Evolutionary conservation across 352 stramenopile genomes (phyloP).

Genomic region (Globisporangium alternatum): DNA sequence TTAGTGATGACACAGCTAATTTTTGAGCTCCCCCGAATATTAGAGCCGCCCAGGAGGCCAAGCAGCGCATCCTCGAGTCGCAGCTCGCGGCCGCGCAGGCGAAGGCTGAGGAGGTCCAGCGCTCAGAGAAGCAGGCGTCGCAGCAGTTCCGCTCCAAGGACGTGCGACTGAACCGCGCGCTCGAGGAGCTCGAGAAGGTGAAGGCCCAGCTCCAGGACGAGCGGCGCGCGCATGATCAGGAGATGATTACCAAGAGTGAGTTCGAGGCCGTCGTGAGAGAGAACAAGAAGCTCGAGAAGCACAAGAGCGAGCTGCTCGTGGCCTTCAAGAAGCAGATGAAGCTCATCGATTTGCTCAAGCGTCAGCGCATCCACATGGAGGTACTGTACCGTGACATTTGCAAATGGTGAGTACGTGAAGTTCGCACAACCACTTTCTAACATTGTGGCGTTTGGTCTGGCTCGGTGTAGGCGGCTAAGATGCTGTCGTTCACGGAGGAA

Average conservation of each 20-base stretch:
- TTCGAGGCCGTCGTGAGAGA: constrained; percentile 60
- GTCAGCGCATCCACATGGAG: constrained; percentile 86
- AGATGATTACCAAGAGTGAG: constrained; percentile 48
- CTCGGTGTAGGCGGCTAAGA: constrained; percentile 62
- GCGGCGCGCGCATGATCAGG: constrained; percentile 38
- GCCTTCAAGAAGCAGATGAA: constrained; percentile 89
- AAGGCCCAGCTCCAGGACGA: constrained; percentile 69
- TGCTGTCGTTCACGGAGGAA: constrained; percentile 84
- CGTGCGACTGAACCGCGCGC: constrained; percentile 67
- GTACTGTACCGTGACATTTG: constrained; percentile 19
- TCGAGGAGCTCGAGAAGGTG: constrained; percentile 74
- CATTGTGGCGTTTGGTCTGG: neutral
- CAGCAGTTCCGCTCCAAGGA: constrained; percentile 81
- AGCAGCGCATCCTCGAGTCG: constrained; percentile 68
- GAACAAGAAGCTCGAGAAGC: constrained; percentile 78
- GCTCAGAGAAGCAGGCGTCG: constrained; percentile 55
- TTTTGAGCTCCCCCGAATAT: neutral
- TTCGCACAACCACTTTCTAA: neutral
- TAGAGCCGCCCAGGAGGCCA: constrained; percentile 64
- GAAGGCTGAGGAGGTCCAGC: constrained; percentile 50
- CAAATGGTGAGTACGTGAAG: neutral
- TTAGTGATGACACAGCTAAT: neutral
- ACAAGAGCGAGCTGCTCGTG: constrained; percentile 73
- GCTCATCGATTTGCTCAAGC: constrained; percentile 83
- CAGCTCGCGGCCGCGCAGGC: constrained; percentile 50